Conservation (phyloP, 352 stramenopile species). For the Pythium plurisporium region DNA sequence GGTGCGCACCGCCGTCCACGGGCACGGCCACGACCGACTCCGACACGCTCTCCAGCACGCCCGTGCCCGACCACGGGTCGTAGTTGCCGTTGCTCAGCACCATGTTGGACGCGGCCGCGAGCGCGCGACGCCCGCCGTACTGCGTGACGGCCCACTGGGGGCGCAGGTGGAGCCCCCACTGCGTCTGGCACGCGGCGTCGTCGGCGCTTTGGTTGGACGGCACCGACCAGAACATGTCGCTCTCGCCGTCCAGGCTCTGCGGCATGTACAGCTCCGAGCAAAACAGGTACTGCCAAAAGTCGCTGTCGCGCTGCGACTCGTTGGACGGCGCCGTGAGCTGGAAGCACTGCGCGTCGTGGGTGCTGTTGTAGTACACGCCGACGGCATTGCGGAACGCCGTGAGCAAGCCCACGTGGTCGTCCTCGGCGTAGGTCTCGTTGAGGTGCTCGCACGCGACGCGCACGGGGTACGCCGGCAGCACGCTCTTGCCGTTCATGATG, state of each 20-base stretch:
- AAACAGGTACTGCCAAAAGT: constrained; percentile 81
- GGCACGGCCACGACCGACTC: constrained; percentile 66
- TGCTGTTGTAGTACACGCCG: constrained; percentile 81
- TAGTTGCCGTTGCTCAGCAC: constrained; percentile 94
- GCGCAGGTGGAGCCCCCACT: constrained; percentile 63
- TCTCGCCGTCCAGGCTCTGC: constrained; percentile 48
- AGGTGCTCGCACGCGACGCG: constrained; percentile 81
- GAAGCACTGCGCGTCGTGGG: constrained; percentile 49
- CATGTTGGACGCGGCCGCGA: constrained; percentile 87
- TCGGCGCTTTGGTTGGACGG: constrained; percentile 63
- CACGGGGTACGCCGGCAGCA: constrained; percentile 89
- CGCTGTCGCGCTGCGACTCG: constrained; percentile 20
- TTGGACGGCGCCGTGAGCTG: constrained; percentile 17
- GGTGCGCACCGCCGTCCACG: constrained; percentile 78
- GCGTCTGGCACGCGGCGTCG: constrained; percentile 49
- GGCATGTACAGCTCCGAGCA: constrained; percentile 80
- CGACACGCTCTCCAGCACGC: constrained; percentile 67
- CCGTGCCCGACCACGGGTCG: constrained; percentile 90
- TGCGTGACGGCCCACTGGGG: constrained; percentile 63
- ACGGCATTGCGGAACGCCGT: constrained; percentile 45
- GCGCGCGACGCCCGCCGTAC: constrained; percentile 58
- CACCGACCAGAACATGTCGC: constrained; percentile 92
- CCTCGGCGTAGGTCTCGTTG: constrained; percentile 29
- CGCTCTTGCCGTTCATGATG: constrained; percentile 84
- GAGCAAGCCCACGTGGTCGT: constrained; percentile 41